These are phyloP conservation scores for Leucocoprinus birnbaumii DNA, from an alignment of 768 basidiomycete genomes.

Conservation along the genomic window DNA sequence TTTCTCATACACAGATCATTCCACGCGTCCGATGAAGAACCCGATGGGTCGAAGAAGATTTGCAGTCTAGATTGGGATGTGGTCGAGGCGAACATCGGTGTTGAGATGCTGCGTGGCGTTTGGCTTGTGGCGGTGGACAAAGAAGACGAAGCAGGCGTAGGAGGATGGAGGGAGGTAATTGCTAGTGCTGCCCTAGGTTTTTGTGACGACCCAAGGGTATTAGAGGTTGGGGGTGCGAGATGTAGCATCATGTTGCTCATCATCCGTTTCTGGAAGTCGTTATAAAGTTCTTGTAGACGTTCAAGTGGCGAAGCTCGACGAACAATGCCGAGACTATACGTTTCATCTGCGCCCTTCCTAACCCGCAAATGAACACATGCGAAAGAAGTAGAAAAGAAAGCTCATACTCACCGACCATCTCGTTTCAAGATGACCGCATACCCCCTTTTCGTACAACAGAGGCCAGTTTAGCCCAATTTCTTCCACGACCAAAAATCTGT, in stretches of 20 bases:
- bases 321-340: slow-evolving; percentile 85
- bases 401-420: slow-evolving; percentile 61
- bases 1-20: slow-evolving; percentile 77
- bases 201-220: slow-evolving; percentile 24
- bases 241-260: slow-evolving; percentile 50
- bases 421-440: slow-evolving; percentile 83
- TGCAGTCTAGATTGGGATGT: slow-evolving; percentile 58
- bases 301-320: slow-evolving; percentile 82
- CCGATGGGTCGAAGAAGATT: slow-evolving; percentile 72
- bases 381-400: slow-evolving; percentile 1
- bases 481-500: slow-evolving; percentile 84
- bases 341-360: slow-evolving; percentile 87
- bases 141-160: slow-evolving; percentile 35
- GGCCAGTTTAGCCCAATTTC: slow-evolving; percentile 85
- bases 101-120: slow-evolving; percentile 17
- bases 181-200: slow-evolving; percentile 29
- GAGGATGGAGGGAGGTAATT: slow-evolving; percentile 42
- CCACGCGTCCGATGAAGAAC: slow-evolving; percentile 52
- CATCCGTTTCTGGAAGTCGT: slow-evolving; percentile 92
- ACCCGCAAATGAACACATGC: slow-evolving; percentile 6
- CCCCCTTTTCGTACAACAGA: slow-evolving; percentile 90
- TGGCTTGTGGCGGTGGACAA: slow-evolving; percentile 27
- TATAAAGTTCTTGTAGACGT: slow-evolving; percentile 70
- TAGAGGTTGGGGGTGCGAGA: slow-evolving; percentile 30
- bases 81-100: slow-evolving; percentile 27